These are phyloP conservation scores for Pythium monospermum DNA, from an alignment of 352 stramenopile species.

Conservation along the genomic window DNA sequence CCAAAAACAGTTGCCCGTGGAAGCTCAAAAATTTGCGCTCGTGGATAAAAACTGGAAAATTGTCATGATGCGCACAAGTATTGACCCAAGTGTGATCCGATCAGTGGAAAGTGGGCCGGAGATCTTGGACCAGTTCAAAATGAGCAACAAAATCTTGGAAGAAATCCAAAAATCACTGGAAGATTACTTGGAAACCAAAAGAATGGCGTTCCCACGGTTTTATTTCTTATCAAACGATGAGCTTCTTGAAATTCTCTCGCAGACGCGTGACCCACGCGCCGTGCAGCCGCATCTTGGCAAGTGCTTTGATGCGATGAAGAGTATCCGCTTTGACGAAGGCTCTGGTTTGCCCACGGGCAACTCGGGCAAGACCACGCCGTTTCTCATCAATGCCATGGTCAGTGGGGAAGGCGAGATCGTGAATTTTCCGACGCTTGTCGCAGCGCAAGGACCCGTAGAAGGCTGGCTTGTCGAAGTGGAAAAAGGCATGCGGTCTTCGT, in stretches of 20 bases:
- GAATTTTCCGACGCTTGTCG: conserved; percentile 60
- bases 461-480: conserved; percentile 85
- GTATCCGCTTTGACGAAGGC: conserved; percentile 74
- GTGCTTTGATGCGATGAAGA: conserved; percentile 93
- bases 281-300: conserved; percentile 90
- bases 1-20: conserved; percentile 82
- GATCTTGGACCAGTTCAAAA: conserved; percentile 78
- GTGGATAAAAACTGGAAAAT: conserved; percentile 86
- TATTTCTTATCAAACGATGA: conserved; percentile 93
- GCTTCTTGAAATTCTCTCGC: conserved; percentile 87
- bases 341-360: conserved; percentile 19
- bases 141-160: conserved; percentile 83
- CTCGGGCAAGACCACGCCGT: conserved; percentile 31
- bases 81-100: conserved; percentile 69
- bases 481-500: conserved; percentile 78
- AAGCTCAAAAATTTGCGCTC: conserved; percentile 81
- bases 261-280: conserved; percentile 85
- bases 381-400: conserved; percentile 74
- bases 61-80: conserved; percentile 76
- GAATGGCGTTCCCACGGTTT: conserved; percentile 89
- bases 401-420: conserved; percentile 87
- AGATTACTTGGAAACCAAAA: conserved; percentile 91
- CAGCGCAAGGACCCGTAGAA: conserved; percentile 84
- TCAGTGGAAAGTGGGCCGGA: conserved; percentile 69
- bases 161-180: conserved; percentile 91